These are phyloP conservation scores for Tephrocybe sp. DNA, from an alignment of 768 basidiomycete species.

Conservation along the genomic window DNA sequence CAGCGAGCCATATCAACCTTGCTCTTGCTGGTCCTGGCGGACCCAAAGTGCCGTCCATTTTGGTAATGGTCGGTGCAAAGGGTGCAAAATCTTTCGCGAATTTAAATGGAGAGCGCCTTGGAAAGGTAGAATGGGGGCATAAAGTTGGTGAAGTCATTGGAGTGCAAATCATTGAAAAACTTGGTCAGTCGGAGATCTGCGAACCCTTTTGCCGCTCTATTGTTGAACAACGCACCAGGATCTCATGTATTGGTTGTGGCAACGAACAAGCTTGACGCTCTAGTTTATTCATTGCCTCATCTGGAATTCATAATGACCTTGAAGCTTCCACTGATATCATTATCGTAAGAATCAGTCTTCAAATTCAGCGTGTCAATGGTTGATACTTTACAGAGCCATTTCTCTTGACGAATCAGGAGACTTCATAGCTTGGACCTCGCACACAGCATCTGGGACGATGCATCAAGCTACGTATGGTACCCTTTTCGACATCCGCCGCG, in stretches of 20 bases:
- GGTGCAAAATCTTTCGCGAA: slow-evolving; percentile 57
- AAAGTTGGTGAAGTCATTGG: slow-evolving; percentile 50
- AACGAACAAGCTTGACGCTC: slow-evolving; percentile 46
- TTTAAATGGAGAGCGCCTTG: slow-evolving; percentile 65
- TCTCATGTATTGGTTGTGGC: slow-evolving; percentile 57
- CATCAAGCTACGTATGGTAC: slow-evolving; percentile 50
- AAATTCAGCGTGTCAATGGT: background rate
- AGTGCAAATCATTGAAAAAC: slow-evolving; percentile 58
- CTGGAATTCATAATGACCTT: slow-evolving; percentile 56
- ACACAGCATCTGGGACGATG: slow-evolving; percentile 33
- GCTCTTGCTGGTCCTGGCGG: slow-evolving; percentile 30
- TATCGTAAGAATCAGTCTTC: slow-evolving; percentile 28
- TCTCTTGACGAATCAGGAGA: slow-evolving; percentile 41
- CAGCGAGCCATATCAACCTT: slow-evolving; percentile 45
- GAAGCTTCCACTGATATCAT: slow-evolving; percentile 31
- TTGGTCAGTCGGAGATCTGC: slow-evolving; percentile 41
- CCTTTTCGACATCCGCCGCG: slow-evolving; percentile 56
- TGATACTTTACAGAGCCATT: slow-evolving; percentile 13
- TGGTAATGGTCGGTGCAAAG: slow-evolving; percentile 54
- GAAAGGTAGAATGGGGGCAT: slow-evolving; percentile 62
- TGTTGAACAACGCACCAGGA: slow-evolving; percentile 27
- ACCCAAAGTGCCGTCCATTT: slow-evolving; percentile 29
- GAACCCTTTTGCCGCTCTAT: background rate
- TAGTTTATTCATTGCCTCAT: slow-evolving; percentile 64
- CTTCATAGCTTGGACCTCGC: slow-evolving; percentile 45